Percentiles rank a stretch among this genome's conserved stretches.
Conservation (phyloP, 768 basidiomycete species). For the Termitomyces sp. region DNA sequence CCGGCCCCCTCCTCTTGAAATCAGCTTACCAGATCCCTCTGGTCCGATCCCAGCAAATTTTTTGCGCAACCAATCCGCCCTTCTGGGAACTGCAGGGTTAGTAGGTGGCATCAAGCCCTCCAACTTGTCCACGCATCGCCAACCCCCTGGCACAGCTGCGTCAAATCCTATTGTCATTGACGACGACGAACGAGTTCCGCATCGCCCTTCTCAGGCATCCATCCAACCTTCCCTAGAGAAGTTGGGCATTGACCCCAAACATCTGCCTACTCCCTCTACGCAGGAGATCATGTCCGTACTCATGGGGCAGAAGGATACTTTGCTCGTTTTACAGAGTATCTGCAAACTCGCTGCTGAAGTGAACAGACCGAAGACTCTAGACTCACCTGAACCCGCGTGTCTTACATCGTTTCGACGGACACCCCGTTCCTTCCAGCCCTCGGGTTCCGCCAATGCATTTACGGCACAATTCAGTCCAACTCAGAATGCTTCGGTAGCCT, state of each 20-base stretch:
- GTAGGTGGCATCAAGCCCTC: constrained; percentile 63
- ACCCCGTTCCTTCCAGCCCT: constrained; percentile 5
- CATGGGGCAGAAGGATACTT: constrained; percentile 59
- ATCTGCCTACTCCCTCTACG: constrained; percentile 44
- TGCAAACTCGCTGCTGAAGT: constrained; percentile 51
- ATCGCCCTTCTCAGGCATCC: constrained; percentile 15
- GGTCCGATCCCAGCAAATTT: constrained; percentile 63
- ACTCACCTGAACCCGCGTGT: constrained; percentile 2
- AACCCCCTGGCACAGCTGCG: constrained; percentile 46
- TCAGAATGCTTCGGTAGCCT: not conserved
- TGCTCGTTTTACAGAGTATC: constrained; percentile 60
- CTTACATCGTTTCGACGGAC: constrained; percentile 13
- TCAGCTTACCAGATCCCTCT: constrained; percentile 57
- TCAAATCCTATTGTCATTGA: constrained; percentile 70
- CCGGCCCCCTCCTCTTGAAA: constrained; percentile 48
- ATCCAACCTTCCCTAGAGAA: constrained; percentile 18
- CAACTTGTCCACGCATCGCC: constrained; percentile 35
- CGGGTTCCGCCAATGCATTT: not conserved
- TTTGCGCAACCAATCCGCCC: constrained; percentile 65
- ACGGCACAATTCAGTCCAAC: not conserved
- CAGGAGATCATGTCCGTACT: constrained; percentile 59
- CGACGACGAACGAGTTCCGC: constrained; percentile 40
- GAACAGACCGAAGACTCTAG: constrained; percentile 1
- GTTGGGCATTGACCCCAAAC: constrained; percentile 38
- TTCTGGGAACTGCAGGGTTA: constrained; percentile 69